Evolutionary conservation across 768 basidiomycete genomes (phyloP).

Genomic region (Ramaria sp.): DNA sequence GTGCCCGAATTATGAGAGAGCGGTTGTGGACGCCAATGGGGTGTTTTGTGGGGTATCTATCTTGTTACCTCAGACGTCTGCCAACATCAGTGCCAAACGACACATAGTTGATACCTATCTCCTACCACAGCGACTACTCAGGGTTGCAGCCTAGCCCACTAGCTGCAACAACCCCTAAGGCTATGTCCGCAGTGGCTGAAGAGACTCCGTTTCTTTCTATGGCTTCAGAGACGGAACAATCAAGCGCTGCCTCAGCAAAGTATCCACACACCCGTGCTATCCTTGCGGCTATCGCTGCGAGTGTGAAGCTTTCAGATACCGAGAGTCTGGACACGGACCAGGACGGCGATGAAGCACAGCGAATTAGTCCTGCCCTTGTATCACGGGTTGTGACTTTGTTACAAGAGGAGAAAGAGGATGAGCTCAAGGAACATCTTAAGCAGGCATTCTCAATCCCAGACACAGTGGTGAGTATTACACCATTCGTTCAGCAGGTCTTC

Average conservation of each 20-base stretch:
- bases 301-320: constrained; percentile 49
- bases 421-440: constrained; percentile 67
- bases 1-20: neutral
- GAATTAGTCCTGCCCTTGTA: constrained; percentile 54
- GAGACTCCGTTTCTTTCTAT: neutral
- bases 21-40: neutral
- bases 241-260: constrained; percentile 19
- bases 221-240: neutral
- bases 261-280: constrained; percentile 82
- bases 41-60: neutral
- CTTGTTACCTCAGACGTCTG: neutral
- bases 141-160: neutral
- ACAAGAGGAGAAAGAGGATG: constrained; percentile 77
- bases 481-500: constrained; percentile 5
- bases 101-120: too few species aligned
- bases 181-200: neutral
- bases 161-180: neutral
- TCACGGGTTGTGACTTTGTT: constrained; percentile 61
- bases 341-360: constrained; percentile 28
- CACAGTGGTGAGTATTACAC: constrained; percentile 42
- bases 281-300: constrained; percentile 60
- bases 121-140: too few species aligned
- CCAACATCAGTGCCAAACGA: too few species aligned
- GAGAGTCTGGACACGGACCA: constrained; percentile 38
- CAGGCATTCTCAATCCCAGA: constrained; percentile 58